Base-by-base conservation (phyloP, 2,329 filamentous ascomycete species). In the Septoria petroselini region DNA sequence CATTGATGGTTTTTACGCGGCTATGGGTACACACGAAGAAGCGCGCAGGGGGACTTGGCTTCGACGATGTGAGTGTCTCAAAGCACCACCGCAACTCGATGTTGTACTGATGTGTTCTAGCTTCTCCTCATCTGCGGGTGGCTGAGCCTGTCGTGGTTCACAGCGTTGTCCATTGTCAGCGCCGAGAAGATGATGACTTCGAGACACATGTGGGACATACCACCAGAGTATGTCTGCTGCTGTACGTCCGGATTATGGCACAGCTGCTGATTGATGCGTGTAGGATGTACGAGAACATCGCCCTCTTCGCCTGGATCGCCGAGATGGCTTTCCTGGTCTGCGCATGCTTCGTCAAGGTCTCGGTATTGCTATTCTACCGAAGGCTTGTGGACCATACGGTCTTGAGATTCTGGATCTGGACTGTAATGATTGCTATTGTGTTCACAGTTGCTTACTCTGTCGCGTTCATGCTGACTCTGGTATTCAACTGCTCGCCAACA, bases 341-440 rank as follows among this genome's bases (percentile, higher is more conserved):
- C 35, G 62, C 60, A 9, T 63, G 63, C 39, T 60, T 62, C 17
- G 66, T 64, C 30, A 72, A 71, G 51, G 58, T 70, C 14, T 70
- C 68, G 0, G 63, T 71, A 2, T 57, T 71, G 7, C 55, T 64
- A n/a, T 73, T 75, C 58, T 74, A 75, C 50, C 67, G 68, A 3
- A 67, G 73, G 4, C 64, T 75, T 7, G 66, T 70, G 7, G 51
- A 53, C 4, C 66, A 65, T 38, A 61, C 65, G 1, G 63, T 70
- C 18, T 67, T 66, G 0, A 61, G 55, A 29, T 55, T 49, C 9
- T 73, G 71, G 55, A 62, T 69, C 2, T 68, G 65, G 48, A 66
- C 65, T 11, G 64, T 73, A 3, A 68, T 66, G 53, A 61, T 50
- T 6, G 64, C 61, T 6, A 74, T 75, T 17, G 49, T 50, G 12